Conservation (phyloP, 2,329 filamentous ascomycete species). For the Cercospora sp. region DNA sequence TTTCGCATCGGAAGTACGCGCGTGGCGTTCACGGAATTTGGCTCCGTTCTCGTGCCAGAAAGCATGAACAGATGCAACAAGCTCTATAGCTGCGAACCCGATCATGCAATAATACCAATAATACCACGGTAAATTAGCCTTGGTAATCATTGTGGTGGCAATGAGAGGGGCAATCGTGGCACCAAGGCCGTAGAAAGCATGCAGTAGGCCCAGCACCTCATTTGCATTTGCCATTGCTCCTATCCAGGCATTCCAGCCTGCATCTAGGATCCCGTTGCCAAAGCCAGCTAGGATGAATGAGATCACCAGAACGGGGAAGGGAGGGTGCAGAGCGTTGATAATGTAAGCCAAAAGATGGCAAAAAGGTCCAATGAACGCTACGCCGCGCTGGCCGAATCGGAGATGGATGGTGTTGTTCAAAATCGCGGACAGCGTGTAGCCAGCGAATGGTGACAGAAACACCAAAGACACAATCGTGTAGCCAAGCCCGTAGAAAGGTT, state of each 20-base stretch:
- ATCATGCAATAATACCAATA: conserved; percentile 77
- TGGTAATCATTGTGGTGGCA: conserved; percentile 71
- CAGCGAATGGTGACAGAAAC: conserved; percentile 66
- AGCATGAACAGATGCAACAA: conserved; percentile 52
- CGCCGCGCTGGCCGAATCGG: conserved; percentile 67
- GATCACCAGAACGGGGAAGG: conserved; percentile 66
- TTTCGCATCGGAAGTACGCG: conserved; percentile 46
- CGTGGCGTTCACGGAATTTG: conserved; percentile 57
- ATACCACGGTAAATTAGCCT: conserved; percentile 65
- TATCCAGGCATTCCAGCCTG: conserved; percentile 62
- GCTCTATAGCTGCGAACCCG: conserved; percentile 58
- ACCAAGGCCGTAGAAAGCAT: conserved; percentile 71
- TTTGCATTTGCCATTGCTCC: conserved; percentile 55
- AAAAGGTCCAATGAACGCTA: conserved; percentile 64
- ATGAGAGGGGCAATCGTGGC: conserved; percentile 69
- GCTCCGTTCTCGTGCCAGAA: conserved; percentile 66
- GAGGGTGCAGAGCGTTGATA: conserved; percentile 66
- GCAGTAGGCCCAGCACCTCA: conserved; percentile 71
- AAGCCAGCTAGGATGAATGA: conserved; percentile 67
- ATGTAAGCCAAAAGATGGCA: conserved; percentile 67
- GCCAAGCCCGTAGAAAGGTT: conserved; percentile 61
- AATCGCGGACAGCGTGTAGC: conserved; percentile 64
- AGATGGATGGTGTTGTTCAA: conserved; percentile 66
- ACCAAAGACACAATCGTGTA: conserved; percentile 66
- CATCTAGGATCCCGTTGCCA: conserved; percentile 69